Conservation (phyloP, 257 asterid genomes). For the Solanum microdontum region DNA sequence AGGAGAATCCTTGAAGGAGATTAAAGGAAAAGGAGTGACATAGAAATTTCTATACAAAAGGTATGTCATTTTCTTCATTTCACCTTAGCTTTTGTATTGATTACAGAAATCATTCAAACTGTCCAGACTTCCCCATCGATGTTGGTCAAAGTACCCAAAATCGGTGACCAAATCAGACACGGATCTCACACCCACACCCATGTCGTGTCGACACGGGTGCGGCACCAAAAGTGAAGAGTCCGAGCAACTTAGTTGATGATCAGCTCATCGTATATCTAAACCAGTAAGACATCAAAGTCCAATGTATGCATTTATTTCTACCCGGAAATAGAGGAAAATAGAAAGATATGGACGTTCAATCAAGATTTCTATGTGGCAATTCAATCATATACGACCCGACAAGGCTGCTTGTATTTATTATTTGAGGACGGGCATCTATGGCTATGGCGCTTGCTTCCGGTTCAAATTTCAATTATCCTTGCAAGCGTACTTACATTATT, state of each 20-base stretch:
- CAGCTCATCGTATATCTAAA: background rate
- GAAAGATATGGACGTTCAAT: background rate
- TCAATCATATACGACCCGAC: slow-evolving; percentile 13
- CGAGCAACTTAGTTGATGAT: background rate
- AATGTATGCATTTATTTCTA: background rate
- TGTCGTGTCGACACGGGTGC: background rate
- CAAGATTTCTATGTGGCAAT: slow-evolving; percentile 14
- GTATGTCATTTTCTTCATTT: too few relatives aligned
- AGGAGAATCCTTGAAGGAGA: background rate
- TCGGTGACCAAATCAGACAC: background rate
- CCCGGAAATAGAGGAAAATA: background rate
- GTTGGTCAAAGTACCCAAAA: background rate
- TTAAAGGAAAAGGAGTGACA: background rate
- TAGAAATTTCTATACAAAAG: background rate
- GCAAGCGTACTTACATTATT: slow-evolving; percentile 9
- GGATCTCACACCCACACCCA: background rate
- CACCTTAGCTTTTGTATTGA: too few relatives aligned
- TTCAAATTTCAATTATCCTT: slow-evolving; percentile 13
- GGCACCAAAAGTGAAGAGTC: background rate
- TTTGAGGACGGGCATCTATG: slow-evolving; percentile 14
- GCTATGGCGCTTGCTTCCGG: slow-evolving; percentile 22
- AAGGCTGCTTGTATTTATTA: slow-evolving; percentile 20
- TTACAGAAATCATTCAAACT: too few relatives aligned
- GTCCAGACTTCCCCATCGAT: background rate
- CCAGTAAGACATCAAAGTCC: background rate